Base-by-base conservation (phyloP, 2,329 filamentous ascomycete species). In the Gremmenia infestans region DNA sequence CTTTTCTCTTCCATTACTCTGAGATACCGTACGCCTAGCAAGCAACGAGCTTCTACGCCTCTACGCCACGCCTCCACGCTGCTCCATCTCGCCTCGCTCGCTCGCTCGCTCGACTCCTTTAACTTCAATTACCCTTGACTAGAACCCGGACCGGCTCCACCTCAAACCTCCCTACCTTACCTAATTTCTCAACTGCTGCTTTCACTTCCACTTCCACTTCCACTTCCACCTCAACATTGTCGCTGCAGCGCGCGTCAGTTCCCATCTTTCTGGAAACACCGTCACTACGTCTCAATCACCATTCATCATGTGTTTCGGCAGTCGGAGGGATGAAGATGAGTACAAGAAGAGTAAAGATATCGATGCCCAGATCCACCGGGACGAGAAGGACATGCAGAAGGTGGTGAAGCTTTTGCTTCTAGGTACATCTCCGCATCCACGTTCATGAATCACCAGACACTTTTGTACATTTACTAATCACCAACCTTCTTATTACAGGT, bases 381-480 rank as follows among this genome's bases (percentile, higher is more conserved):
- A 97, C 76, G 91, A 93, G 77, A 96, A 94, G 81, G 81, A 81
- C 64, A 80, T 94, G 79, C 78, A 87, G 55, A 88, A 87, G 70
- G 92, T 96, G 70, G 90, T 97, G 68, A 99, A 97, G 80, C 85
- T 99, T 62, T 77, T 99, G 65, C 79, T 99, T 64, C 81, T 99
- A 62, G 93, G 93, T 97, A 81, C 63, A 83, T 73, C 62, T 58
- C 28, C 39, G 40, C 53, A 43, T 46, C 53, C 52, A 48, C 59
- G 49, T 51, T 25, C 47, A 28, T 45, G 42, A 22, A 50, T 52
- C 48, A 54, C 52, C 45, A 9, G n/a, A 19, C 15, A 11, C 12
- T 6, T 22, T 22, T 52, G 50, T 22, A 37, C 19, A 50, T 53
- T n/a, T 46, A 53, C 61, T 67, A 61, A 65, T 51, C n/a, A 43